phyloP scores from a whole-genome alignment of 345 rosid genomes.

The Limnanthes douglasii region DNA sequence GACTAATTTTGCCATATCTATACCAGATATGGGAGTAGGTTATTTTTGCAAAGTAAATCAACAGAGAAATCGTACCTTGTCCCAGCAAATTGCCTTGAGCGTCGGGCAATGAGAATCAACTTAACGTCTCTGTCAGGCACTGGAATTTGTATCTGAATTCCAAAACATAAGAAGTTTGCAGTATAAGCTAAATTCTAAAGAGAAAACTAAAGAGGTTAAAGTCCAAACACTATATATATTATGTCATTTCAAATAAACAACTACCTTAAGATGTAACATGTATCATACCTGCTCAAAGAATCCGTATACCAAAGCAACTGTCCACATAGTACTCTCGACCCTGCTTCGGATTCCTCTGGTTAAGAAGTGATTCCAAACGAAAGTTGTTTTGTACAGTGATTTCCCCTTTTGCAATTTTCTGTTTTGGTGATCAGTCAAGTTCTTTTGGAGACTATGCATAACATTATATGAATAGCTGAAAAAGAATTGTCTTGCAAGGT shows the following conservation, averaged over 20 bases:
- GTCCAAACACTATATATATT: neutral
- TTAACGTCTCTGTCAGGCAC: constrained; percentile 41
- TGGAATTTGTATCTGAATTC: constrained; percentile 51
- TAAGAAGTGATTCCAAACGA: constrained; percentile 83
- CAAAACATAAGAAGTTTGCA: constrained; percentile 1
- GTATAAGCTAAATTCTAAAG: neutral
- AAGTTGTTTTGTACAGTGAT: constrained; percentile 44
- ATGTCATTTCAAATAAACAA: constrained; percentile 8
- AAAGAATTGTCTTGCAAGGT: constrained; percentile 91
- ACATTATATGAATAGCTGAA: constrained; percentile 85
- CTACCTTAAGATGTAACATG: constrained; percentile 1
- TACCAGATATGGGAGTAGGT: too few relatives aligned
- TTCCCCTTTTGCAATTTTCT: constrained; percentile 24
- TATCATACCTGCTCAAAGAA: constrained; percentile 79
- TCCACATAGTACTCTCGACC: constrained; percentile 63
- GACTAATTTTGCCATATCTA: too few relatives aligned
- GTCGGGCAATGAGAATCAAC: constrained; percentile 73
- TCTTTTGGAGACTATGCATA: constrained; percentile 76
- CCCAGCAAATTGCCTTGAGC: constrained; percentile 94
- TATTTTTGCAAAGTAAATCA: neutral
- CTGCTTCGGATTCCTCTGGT: constrained; percentile 46
- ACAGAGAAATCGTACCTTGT: constrained; percentile 42
- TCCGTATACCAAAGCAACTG: constrained; percentile 80
- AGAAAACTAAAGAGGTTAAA: neutral
- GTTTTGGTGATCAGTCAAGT: constrained; percentile 25